A percentile compares a stretch with the other conserved stretches of the same genome.
phyloP scores from a whole-genome alignment of 2,329 filamentous ascomycete species.

The Chaetomium strumarium region DNA sequence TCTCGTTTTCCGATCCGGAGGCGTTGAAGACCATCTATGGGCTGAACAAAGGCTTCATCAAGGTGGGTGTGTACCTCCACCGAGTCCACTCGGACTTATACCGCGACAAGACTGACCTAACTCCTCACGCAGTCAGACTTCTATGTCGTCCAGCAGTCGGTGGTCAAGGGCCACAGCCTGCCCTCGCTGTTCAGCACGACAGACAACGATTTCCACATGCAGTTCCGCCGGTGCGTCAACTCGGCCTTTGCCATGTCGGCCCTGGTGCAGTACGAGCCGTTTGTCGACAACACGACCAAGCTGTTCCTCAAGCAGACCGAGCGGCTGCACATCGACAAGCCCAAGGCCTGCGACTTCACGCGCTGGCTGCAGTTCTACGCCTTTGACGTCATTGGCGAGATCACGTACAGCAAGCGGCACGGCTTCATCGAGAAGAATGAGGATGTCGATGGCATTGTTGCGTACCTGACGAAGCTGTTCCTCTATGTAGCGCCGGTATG shows the following conservation, averaged over 20 bases:
- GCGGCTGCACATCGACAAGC: conserved; percentile 44
- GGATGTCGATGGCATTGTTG: conserved; percentile 69
- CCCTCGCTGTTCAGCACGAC: conserved; percentile 72
- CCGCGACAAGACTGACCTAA: neutral
- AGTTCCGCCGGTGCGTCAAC: conserved; percentile 69
- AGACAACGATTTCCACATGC: conserved; percentile 68
- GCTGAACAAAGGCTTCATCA: conserved; percentile 72
- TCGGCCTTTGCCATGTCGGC: conserved; percentile 72
- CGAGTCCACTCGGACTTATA: neutral
- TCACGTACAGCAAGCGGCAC: conserved; percentile 69
- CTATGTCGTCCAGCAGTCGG: conserved; percentile 71
- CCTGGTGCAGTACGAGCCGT: conserved; percentile 71
- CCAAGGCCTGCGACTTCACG: conserved; percentile 55
- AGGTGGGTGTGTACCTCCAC: conserved; percentile 44
- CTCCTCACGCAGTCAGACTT: conserved; percentile 59
- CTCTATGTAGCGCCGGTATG: conserved; percentile 63
- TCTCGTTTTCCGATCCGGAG: conserved; percentile 69
- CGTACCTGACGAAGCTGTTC: conserved; percentile 58
- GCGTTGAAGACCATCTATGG: conserved; percentile 75
- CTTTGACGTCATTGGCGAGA: conserved; percentile 74
- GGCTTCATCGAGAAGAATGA: conserved; percentile 70
- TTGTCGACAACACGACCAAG: conserved; percentile 68
- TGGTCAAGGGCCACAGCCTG: conserved; percentile 61
- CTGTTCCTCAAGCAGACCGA: conserved; percentile 62
- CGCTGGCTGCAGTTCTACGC: conserved; percentile 75